Percentiles rank a stretch among this genome's conserved stretches.
These are phyloP conservation scores for Talaromyces nanjingensis DNA, from an alignment of 495 filamentous ascomycete species.

Conservation along the genomic window DNA sequence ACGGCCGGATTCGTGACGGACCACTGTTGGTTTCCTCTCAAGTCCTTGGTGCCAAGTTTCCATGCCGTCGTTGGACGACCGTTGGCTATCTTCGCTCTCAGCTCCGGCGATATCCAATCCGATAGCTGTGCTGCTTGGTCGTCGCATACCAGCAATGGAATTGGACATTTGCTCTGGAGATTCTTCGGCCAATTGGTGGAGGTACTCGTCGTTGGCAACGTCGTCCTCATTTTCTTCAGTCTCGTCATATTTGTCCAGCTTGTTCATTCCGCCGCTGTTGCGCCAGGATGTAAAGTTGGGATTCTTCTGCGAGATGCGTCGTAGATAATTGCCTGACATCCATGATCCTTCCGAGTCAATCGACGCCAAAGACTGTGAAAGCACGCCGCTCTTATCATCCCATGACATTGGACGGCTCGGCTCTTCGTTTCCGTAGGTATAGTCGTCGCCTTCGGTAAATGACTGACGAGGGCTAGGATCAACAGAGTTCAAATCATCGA, in stretches of 20 bases:
- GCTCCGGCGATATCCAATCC: slow-evolving; percentile 20
- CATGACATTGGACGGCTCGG: slow-evolving; percentile 28
- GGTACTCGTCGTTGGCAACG: slow-evolving; percentile 58
- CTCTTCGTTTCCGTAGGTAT: slow-evolving; percentile 18
- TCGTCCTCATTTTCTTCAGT: slow-evolving; percentile 27
- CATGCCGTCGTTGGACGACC: slow-evolving; percentile 15
- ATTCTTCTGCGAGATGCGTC: slow-evolving; percentile 42
- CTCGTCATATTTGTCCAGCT: slow-evolving; percentile 15
- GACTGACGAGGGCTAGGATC: slow-evolving; percentile 7
- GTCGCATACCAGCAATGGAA: slow-evolving; percentile 13
- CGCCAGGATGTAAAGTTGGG: slow-evolving; percentile 29
- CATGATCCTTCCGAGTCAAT: slow-evolving; percentile 90
- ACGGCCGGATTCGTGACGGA: slow-evolving; percentile 41
- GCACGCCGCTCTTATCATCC: slow-evolving; percentile 28
- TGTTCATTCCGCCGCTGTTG: slow-evolving; percentile 40
- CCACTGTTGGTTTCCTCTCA: slow-evolving; percentile 48
- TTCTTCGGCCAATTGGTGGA: slow-evolving; percentile 47
- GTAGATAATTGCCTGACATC: slow-evolving; percentile 67
- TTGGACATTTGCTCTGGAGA: slow-evolving; percentile 23
- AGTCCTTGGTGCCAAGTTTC: slow-evolving; percentile 48
- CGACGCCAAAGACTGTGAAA: slow-evolving; percentile 72
- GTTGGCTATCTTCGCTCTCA: slow-evolving; percentile 1
- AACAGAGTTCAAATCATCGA: neutral
- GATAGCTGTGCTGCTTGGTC: slow-evolving; percentile 34
- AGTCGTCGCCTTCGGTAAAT: slow-evolving; percentile 19